Base-by-base conservation (phyloP, 1,284 basidiomycete species). In the Puccinia triticina region DNA sequence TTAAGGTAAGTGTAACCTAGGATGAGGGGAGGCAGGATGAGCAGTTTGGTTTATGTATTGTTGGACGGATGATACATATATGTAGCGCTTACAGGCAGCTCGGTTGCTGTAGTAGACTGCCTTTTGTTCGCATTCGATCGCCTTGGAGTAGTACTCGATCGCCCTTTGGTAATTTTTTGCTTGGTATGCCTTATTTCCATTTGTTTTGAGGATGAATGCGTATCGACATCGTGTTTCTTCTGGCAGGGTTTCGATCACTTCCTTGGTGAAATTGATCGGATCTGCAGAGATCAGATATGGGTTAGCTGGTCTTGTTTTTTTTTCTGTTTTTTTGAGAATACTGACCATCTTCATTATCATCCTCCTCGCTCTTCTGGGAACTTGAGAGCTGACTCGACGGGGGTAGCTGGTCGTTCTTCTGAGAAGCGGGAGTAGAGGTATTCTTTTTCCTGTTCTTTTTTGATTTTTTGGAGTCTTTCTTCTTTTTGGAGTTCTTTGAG, bases 61-160 rank as follows among this genome's bases (percentile, higher is more conserved):
- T 7, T 66, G 26, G n/a, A 46, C 21, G 46, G 16, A 67, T 29
- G 4, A 37, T 69, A 37, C 40, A 88, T 43, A 8, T n/a, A n/a
- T n/a, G n/a, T n/a, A n/a, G n/a, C n/a, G 86, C 92, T 85, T 83
- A 94, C 96, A 98, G 83, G 97, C 97, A 66, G 96, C 96, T 83
- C 97, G 92, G 89, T 99, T 99, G 87, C 93, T 94, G 90, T 92
- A 98, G 89, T 94, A 99, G 73, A 98, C 95, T 46, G 96, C 92
- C 86, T 97, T 94, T 40, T 93, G 92, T 75, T 82, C 80, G 29
- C 71, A 82, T 82, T 92, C 91, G 84, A 98, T 97, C 37, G 97
- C 96, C 86, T 93, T 93, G 40, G 94, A 93, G 90, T 99, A 99
- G 85, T 92, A 90, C 61, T 92, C 90, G 74, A 92, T 92, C 12